Evolutionary conservation across 1,284 basidiomycete species (phyloP), one percentile per base, ranked within the genome.

Genomic region (Puccinia novopanici): DNA sequence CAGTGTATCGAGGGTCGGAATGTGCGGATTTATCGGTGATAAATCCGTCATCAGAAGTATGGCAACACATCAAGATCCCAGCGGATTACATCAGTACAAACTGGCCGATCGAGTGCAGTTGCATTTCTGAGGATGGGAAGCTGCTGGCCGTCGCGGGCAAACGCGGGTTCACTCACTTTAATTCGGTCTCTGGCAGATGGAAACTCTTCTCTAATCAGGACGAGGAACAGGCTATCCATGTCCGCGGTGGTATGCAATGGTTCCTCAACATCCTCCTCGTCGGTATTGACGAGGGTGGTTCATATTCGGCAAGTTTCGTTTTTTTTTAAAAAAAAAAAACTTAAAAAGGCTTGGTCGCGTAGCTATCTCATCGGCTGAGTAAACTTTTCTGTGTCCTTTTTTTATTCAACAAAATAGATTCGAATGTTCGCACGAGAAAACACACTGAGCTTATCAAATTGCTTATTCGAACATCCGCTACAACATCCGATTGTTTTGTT

Each of bases 1-100:
- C 98, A 3, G 91, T 99, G n/a, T 99, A 98, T 85, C 90, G 97
- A 81, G 96, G 97, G 2, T 93, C 94, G 27, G 96, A 99, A 86
- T 95, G 98, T 86, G 95, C 94, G 10, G 96, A 99, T 84, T 92
- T 97, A 91, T 95, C 94, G 84, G 91, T 99, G 70, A 98, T 99
- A 85, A 98, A 98, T 84, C 96, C 96, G n/a, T 95, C 98, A 84
- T 94, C 93, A 3, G 96, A 98, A 84, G 94, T 98, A 10, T 98
- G 95, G 94, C 94, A 98, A 83, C 92, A 94, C 86, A 92, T 98
- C 72, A 81, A 93, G 91, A 90, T 99, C n/a, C 97, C 97, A 0
- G 90, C 92, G 83, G 87, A 88, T 27, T 99, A 99, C 86, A 87
- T 98, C 54, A 90, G 94, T 0, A 89, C 90, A 17, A 97, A 99